These are phyloP conservation scores for Gossypium davidsonii DNA, from an alignment of 441 rosid species.

Conservation along the genomic window DNA sequence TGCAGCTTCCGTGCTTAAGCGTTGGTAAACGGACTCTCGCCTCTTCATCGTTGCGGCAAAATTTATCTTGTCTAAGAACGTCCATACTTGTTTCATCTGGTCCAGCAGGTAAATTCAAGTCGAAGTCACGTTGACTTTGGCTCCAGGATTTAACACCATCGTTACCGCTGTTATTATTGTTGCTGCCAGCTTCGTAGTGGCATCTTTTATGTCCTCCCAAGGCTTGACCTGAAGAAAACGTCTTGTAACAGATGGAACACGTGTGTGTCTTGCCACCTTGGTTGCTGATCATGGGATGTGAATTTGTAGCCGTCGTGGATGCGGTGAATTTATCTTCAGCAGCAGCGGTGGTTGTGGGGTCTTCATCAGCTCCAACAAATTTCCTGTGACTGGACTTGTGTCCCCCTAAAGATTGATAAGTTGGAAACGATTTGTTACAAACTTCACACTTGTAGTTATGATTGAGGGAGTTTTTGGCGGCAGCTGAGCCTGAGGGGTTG, in stretches of 20 bases:
- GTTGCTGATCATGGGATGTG: background rate
- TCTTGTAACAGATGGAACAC: conserved; percentile 49
- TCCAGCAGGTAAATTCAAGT: conserved; percentile 48
- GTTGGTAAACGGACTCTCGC: conserved; percentile 22
- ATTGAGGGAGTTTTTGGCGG: background rate
- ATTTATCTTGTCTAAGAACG: conserved; percentile 17
- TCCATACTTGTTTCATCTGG: conserved; percentile 2
- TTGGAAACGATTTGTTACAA: conserved; percentile 34
- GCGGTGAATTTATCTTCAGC: background rate
- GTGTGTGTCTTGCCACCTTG: conserved; percentile 18
- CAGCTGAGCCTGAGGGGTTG: conserved; percentile 9
- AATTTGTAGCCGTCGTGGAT: background rate
- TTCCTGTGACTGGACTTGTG: conserved; percentile 49
- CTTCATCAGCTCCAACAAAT: conserved; percentile 11
- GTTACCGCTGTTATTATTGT: background rate
- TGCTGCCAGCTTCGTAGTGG: conserved; percentile 44
- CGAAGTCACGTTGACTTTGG: conserved; percentile 37
- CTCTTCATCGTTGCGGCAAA: conserved; percentile 15
- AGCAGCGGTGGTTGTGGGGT: background rate
- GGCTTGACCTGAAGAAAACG: conserved; percentile 57
- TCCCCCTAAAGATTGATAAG: conserved; percentile 51
- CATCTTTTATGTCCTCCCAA: conserved; percentile 65
- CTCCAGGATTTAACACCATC: conserved; percentile 1
- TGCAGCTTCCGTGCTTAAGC: conserved; percentile 14
- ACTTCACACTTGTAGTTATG: conserved; percentile 32